Evolutionary conservation across 108 stramenopile genomes (phyloP).

Genomic region (Fistulifera pelliculosa): DNA sequence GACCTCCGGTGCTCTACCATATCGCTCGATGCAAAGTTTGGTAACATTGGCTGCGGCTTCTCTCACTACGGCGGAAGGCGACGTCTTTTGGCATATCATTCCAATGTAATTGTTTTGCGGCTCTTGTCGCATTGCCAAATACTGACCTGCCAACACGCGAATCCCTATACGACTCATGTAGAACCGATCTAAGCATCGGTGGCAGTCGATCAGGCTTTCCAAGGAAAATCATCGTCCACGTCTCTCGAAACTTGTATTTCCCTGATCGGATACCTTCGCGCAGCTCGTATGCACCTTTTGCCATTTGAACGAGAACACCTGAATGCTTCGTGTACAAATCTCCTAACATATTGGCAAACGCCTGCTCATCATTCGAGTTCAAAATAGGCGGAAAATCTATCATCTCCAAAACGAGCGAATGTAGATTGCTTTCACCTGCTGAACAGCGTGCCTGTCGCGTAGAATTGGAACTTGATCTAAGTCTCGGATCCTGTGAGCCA

Average conservation of each 20-base stretch:
- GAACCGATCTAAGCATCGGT: slow-evolving; percentile 83
- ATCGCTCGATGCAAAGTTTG: slow-evolving; percentile 58
- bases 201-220: slow-evolving; percentile 36
- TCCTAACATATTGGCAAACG: slow-evolving; percentile 79
- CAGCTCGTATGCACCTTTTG: slow-evolving; percentile 92
- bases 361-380: slow-evolving; percentile 48
- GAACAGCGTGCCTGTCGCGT: slow-evolving; percentile 58
- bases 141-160: slow-evolving; percentile 85
- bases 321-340: slow-evolving; percentile 90
- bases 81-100: slow-evolving; percentile 35
- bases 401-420: slow-evolving; percentile 81
- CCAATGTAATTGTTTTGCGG: slow-evolving; percentile 45
- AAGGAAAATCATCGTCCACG: slow-evolving; percentile 9
- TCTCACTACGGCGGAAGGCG: slow-evolving; percentile 57
- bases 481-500: slow-evolving; percentile 93
- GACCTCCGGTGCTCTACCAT: slow-evolving; percentile 74
- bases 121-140: slow-evolving; percentile 29
- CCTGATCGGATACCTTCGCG: slow-evolving; percentile 46
- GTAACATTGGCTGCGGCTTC: slow-evolving; percentile 70
- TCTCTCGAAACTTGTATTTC: neutral
- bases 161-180: slow-evolving; percentile 81
- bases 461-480: slow-evolving; percentile 75
- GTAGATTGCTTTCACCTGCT: slow-evolving; percentile 84
- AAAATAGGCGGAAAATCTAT: slow-evolving; percentile 53
- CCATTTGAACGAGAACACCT: slow-evolving; percentile 91